phyloP scores from a whole-genome alignment of 2,329 filamentous ascomycete species.

The Cucurbitaria berberidis region DNA sequence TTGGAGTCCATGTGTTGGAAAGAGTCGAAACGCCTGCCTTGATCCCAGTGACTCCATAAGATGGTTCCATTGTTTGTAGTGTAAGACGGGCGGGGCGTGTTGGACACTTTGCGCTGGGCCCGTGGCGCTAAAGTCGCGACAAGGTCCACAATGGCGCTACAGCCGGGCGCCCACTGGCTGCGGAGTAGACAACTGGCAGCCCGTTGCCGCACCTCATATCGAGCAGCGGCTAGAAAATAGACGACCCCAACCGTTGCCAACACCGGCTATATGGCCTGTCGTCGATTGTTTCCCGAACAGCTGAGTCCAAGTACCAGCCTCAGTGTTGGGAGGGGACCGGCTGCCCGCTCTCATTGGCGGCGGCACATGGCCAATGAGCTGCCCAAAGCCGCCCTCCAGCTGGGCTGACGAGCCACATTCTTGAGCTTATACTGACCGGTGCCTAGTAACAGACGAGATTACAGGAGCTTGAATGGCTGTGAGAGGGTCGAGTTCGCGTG shows the following conservation, averaged over 20 bases:
- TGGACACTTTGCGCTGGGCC: conserved; percentile 11
- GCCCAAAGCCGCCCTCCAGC: conserved; percentile 5
- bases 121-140: conserved; percentile 14
- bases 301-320: conserved; percentile 7
- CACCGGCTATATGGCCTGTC: conserved; percentile 10
- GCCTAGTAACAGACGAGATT: conserved; percentile 1
- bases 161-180: conserved; percentile 14
- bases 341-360: conserved; percentile 12
- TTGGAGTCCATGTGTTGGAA: conserved; percentile 24
- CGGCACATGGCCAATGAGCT: conserved; percentile 12
- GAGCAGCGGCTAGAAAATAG: conserved; percentile 18
- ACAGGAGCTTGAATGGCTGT: background rate
- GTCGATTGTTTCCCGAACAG: conserved; percentile 10
- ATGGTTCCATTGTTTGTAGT: conserved; percentile 24
- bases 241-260: conserved; percentile 12
- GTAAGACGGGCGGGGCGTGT: conserved; percentile 14
- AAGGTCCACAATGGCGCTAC: conserved; percentile 23
- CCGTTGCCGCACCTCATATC: conserved; percentile 24
- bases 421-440: conserved; percentile 10
- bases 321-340: conserved; percentile 3
- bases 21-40: conserved; percentile 17
- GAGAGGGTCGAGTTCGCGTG: conserved; percentile 11
- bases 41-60: conserved; percentile 19
- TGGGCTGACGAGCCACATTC: background rate
- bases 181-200: conserved; percentile 10